A percentile compares a stretch with the other conserved stretches of the same genome.
Evolutionary conservation across 768 basidiomycete species (phyloP).

Genomic region (Filobasidium wieringae): DNA sequence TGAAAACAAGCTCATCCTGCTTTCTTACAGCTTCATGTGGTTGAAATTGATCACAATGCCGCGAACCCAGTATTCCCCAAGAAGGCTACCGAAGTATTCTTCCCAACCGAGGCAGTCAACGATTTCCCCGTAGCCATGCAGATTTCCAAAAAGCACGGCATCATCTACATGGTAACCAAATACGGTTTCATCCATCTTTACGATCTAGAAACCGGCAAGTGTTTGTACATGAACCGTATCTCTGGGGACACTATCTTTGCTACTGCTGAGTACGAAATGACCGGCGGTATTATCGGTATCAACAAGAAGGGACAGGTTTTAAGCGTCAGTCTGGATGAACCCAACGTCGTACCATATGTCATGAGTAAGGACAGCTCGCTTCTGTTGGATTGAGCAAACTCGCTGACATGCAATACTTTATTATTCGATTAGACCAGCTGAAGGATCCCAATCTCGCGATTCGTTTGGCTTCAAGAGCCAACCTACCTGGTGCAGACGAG

Average conservation of each 20-base stretch:
- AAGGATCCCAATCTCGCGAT: slow-evolving; percentile 97
- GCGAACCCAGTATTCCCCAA: slow-evolving; percentile 87
- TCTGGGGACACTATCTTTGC: slow-evolving; percentile 99
- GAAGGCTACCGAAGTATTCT: slow-evolving; percentile 98
- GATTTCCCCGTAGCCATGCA: slow-evolving; percentile 99
- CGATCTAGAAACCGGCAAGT: slow-evolving; percentile 90
- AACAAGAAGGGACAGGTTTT: slow-evolving; percentile 99
- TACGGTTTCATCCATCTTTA: slow-evolving; percentile 99
- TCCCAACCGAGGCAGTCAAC: slow-evolving; percentile 93
- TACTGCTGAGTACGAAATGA: slow-evolving; percentile 87
- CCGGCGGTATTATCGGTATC: slow-evolving; percentile 93
- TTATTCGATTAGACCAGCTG: slow-evolving; percentile 46
- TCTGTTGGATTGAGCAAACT: background rate
- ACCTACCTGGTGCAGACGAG: slow-evolving; percentile 94
- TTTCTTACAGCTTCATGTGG: slow-evolving; percentile 70
- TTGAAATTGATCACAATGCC: slow-evolving; percentile 91
- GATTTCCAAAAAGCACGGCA: slow-evolving; percentile 90
- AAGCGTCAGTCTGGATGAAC: slow-evolving; percentile 91
- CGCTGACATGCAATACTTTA: background rate
- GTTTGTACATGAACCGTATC: slow-evolving; percentile 99
- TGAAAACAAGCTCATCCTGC: background rate
- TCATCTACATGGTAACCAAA: slow-evolving; percentile 94
- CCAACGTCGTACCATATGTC: slow-evolving; percentile 90
- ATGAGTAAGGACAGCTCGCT: slow-evolving; percentile 43
- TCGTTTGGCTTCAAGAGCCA: slow-evolving; percentile 90